phyloP scores from a whole-genome alignment of 2,329 filamentous ascomycete species.

The Alternaria arbusti region DNA sequence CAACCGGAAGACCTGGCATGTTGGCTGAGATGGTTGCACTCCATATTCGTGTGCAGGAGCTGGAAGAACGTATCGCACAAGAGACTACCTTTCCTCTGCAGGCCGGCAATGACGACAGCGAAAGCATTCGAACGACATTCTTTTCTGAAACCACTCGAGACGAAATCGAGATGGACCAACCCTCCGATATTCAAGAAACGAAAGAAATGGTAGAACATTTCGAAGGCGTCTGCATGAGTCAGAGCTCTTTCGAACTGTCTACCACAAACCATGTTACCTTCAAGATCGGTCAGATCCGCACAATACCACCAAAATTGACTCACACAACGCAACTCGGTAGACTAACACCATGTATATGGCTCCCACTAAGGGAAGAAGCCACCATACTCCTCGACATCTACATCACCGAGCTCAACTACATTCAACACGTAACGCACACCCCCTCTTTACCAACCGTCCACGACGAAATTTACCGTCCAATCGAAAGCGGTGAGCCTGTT shows the following conservation, averaged over 20 bases:
- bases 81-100: not conserved
- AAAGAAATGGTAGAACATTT: not conserved
- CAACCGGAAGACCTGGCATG: not conserved
- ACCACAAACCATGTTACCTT: not conserved
- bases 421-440: slow-evolving; percentile 46
- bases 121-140: not conserved
- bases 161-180: accelerated
- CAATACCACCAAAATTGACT: not conserved
- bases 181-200: not conserved
- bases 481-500: not conserved
- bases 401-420: slow-evolving; percentile 37
- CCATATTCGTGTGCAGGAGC: not conserved
- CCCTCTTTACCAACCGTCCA: slow-evolving; percentile 32
- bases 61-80: not conserved
- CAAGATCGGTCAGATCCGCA: not conserved
- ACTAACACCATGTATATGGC: not conserved
- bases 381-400: slow-evolving; percentile 43
- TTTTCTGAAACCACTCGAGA: not conserved
- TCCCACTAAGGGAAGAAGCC: slow-evolving; percentile 43
- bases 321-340: not conserved
- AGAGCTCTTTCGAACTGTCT: not conserved
- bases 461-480: not conserved
- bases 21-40: not conserved
- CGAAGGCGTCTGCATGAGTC: not conserved
- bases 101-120: not conserved